Percentiles rank a stretch among this genome's conserved stretches.
phyloP scores from a whole-genome alignment of 2,329 filamentous ascomycete genomes.

The Fusarium circinatum region DNA sequence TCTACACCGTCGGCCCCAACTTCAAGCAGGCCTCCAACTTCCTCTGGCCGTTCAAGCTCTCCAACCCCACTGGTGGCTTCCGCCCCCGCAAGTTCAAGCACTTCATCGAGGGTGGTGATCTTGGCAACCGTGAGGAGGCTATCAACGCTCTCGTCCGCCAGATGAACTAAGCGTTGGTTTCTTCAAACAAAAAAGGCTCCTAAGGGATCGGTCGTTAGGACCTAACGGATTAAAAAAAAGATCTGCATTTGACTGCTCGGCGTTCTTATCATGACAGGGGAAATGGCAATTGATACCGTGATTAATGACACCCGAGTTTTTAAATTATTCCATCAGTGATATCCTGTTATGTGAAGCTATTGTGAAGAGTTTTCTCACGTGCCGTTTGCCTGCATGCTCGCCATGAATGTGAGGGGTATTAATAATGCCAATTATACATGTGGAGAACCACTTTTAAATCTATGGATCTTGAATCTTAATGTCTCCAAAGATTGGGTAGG shows the following conservation, averaged over 20 bases:
- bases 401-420: constrained; percentile 25
- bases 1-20: constrained; percentile 98
- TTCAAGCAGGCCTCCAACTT: constrained; percentile 99
- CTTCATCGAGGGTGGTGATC: constrained; percentile 98
- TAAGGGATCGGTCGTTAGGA: constrained; percentile 44
- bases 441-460: constrained; percentile 16
- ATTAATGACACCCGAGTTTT: constrained; percentile 56
- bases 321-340: constrained; percentile 38
- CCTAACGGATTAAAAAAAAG: constrained; percentile 46
- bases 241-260: constrained; percentile 52
- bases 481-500: not conserved
- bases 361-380: not conserved
- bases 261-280: constrained; percentile 54
- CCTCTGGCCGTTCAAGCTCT: constrained; percentile 99
- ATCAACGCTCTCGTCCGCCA: constrained; percentile 96
- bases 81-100: constrained; percentile 97
- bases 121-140: constrained; percentile 98
- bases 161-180: constrained; percentile 81
- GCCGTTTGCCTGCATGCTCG: too few species aligned
- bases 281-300: constrained; percentile 54
- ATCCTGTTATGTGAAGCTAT: not conserved
- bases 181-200: constrained; percentile 27
- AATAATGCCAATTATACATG: constrained; percentile 24
- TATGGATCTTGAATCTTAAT: constrained; percentile 2
- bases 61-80: constrained; percentile 98